Percentiles rank a stretch among this genome's conserved stretches.
These are phyloP conservation scores for Yamadazyma buinensis DNA, from an alignment of 1,139 yeast genomes.

Conservation along the genomic window DNA sequence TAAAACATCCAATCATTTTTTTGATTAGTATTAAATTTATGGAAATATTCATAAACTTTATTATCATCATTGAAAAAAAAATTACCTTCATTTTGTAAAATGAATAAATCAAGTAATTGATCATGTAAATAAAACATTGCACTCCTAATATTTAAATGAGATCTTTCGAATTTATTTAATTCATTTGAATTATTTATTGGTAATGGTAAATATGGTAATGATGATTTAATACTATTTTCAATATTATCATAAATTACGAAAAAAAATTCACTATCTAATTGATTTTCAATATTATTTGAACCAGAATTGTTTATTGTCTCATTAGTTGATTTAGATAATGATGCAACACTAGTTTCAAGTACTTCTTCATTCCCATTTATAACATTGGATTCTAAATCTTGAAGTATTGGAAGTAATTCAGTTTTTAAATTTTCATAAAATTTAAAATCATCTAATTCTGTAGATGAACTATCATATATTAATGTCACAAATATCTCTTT, in stretches of 20 bases:
- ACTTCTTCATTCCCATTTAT: slow-evolving; percentile 12
- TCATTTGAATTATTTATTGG: slow-evolving; percentile 12
- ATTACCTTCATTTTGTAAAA: slow-evolving; percentile 19
- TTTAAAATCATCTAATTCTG: slow-evolving; percentile 18
- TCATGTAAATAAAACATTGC: slow-evolving; percentile 41
- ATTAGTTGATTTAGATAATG: slow-evolving; percentile 26
- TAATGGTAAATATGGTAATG: slow-evolving; percentile 36
- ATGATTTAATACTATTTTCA: slow-evolving; percentile 28
- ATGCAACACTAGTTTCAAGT: slow-evolving; percentile 27
- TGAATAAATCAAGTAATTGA: slow-evolving; percentile 32
- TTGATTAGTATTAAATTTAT: slow-evolving; percentile 39
- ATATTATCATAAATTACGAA: slow-evolving; percentile 30
- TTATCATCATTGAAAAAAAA: slow-evolving; percentile 22
- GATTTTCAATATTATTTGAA: slow-evolving; percentile 8
- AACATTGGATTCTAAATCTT: slow-evolving; percentile 18
- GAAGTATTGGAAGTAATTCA: slow-evolving; percentile 21
- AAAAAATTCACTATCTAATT: slow-evolving; percentile 35
- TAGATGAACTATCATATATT: slow-evolving; percentile 27
- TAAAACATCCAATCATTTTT: slow-evolving; percentile 46
- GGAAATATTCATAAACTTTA: slow-evolving; percentile 34
- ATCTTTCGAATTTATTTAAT: slow-evolving; percentile 10
- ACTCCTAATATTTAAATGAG: slow-evolving; percentile 15
- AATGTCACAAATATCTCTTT: slow-evolving; percentile 23
- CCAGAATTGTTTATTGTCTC: slow-evolving; percentile 8
- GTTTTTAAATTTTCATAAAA: slow-evolving; percentile 23